Evolutionary conservation across 371 early-diverging fungal species (phyloP), one percentile per base, ranked within the genome.

Genomic region (Fennellomyces sp.): DNA sequence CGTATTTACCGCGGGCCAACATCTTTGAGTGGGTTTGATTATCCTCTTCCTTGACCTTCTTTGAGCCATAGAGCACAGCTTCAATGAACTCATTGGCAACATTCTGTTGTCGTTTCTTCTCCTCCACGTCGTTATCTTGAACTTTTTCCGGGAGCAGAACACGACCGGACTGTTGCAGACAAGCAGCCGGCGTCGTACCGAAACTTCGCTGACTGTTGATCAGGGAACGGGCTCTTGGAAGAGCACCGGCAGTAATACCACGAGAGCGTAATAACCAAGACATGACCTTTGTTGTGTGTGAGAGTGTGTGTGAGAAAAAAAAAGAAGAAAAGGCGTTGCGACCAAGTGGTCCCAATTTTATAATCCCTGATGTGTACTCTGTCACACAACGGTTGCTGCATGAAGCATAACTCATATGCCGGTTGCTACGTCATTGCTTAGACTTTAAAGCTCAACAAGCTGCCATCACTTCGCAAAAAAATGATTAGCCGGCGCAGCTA

Each of bases 1-100:
- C 91, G 60, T 90, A 94, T 79, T 94, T 94, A 51, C 95, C 95
- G 28, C 94, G 78, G 6, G 95, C 93, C 53, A 95, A 66, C 51
- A 83, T 73, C 68, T 91, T 90, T 28, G 88, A 88, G 64, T 89
- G 83, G 6, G 91, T 88, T 41, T 78, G 76, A 28, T 62, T 69
- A 36, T 83, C 82, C 57, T 85, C 82, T 56, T 82, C 80, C 38
- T 76, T 65, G 33, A 68, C 77, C 39, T 75, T 66, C 50, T 83
- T 76, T 2, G 82, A 81, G 36, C 91, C 91, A 63, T 87, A 85
- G 48, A 91, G 64, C 33, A 91, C 77, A 21, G 87, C 73, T 59
- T 81, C 84, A 13, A 90, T 50, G 26, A 73, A 63, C 12, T 63
- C 69, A 12, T 61, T 60, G 55, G 70, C 66, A 27, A 61, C 31